Evolutionary conservation across 768 basidiomycete species (phyloP).

Genomic region (Lentinula aciculospora): DNA sequence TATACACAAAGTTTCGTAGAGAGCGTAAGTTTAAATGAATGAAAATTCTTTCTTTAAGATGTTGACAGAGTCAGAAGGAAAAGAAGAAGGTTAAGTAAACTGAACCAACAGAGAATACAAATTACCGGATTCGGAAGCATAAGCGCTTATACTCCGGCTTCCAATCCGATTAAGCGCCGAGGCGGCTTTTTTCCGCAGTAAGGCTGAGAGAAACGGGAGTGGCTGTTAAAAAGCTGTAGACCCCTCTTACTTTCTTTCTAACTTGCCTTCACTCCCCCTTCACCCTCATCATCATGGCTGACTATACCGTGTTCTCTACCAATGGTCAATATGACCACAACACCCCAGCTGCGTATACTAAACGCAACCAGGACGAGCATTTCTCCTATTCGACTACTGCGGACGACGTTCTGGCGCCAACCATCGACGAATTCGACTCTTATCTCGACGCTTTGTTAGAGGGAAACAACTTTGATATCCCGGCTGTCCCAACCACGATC

Average conservation of each 20-base stretch:
- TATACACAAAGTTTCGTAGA: background rate
- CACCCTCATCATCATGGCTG: constrained; percentile 1
- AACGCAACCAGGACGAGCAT: constrained; percentile 47
- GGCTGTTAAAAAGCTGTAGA: background rate
- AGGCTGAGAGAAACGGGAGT: background rate
- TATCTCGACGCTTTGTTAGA: constrained; percentile 74
- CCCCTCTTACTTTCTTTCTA: no score
- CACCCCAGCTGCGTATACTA: constrained; percentile 26
- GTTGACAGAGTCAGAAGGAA: background rate
- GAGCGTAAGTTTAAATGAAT: background rate
- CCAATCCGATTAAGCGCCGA: no score
- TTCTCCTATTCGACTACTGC: constrained; percentile 64
- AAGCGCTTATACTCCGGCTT: background rate
- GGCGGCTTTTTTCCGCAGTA: background rate
- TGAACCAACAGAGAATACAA: background rate
- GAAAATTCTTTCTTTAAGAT: background rate
- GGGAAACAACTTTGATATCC: constrained; percentile 53
- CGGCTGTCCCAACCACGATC: constrained; percentile 46
- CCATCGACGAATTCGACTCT: constrained; percentile 77
- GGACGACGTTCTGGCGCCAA: constrained; percentile 63
- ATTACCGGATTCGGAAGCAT: background rate
- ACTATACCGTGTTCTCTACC: background rate
- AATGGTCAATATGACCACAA: background rate
- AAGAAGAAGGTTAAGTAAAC: background rate
- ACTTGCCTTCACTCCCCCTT: background rate